Base-by-base conservation (phyloP, 257 asterid genomes). In the Solanum virginianum region DNA sequence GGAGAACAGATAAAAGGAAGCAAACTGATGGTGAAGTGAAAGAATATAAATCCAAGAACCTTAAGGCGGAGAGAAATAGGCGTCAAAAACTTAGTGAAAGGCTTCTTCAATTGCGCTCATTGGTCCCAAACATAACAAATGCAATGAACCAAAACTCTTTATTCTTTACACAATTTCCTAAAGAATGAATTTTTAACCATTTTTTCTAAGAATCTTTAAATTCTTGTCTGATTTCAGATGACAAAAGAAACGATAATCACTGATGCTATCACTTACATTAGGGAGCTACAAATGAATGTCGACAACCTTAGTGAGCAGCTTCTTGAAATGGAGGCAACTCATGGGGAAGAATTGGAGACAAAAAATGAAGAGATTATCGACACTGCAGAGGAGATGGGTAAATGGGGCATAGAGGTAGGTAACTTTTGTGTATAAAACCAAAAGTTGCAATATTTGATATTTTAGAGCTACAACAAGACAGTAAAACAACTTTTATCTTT, bases 41-140 rank as follows among this genome's bases (percentile, higher is more conserved):
- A 24, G 86, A 47, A 45, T 92, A n/a, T 90, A 95, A 89, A 81
- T 95, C 99, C 66, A 94, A 94, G 94, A 94, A 95, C 85, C 99
- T 95, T 17, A 71, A 66, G 0, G 97, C 98, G 3, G 98, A 95
- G 85, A 90, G 98, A 84, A 89, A 62, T 81, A 86, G 98, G 20
- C 97, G 99, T 66, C 90, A 92, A 90, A 95, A 95, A 85, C 98
- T 95, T 83, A 88, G 86, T 5, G 93, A 92, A 56, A 69, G 94
- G 80, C 95, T 92, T 13, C 92, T 92, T 0, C 94, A 92, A 89
- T 92, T 95, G 17, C 97, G 98, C 5, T 85, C 99, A 20, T 85
- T 93, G 56, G 97, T 93, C 88, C 99, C 99, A 0, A 93, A 84
- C 54, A 95, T 95, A 79, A 93, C 98, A 8, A 95, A 95, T 90